A percentile compares a stretch with the other conserved stretches of the same genome.
Conservation (phyloP, 1,284 basidiomycete genomes). For the Ganoderma lucidum region DNA sequence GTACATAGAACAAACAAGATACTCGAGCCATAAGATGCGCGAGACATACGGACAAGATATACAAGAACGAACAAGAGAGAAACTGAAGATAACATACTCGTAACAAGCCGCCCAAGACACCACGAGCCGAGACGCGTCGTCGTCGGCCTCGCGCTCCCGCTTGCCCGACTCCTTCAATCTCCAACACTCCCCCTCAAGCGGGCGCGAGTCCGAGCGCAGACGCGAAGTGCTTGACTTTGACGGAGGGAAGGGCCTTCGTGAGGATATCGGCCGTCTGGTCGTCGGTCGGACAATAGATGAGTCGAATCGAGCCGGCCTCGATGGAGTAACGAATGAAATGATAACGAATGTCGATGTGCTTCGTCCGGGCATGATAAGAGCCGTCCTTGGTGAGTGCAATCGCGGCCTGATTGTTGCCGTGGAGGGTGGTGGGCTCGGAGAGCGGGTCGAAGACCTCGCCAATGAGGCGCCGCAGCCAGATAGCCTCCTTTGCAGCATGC, state of each 20-base stretch:
- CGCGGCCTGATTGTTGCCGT: slow-evolving; percentile 43
- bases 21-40: background rate
- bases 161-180: no score
- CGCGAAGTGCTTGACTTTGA: no score
- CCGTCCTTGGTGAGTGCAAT: slow-evolving; percentile 41
- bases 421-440: no score
- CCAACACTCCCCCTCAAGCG: no score
- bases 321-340: slow-evolving; percentile 45
- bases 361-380: slow-evolving; percentile 35
- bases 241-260: no score
- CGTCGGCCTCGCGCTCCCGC: no score
- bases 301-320: slow-evolving; percentile 21
- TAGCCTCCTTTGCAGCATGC: no score
- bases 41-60: background rate
- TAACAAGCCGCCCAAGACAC: background rate
- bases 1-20: background rate
- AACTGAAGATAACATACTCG: background rate
- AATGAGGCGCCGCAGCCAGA: no score
- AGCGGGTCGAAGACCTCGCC: no score
- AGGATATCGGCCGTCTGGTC: no score
- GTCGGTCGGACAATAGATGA: no score
- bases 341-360: slow-evolving; percentile 46
- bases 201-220: no score
- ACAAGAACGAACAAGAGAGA: background rate
- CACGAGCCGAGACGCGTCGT: background rate